Conservation (phyloP, 148 eudicot species). For the Chenopodium album region DNA sequence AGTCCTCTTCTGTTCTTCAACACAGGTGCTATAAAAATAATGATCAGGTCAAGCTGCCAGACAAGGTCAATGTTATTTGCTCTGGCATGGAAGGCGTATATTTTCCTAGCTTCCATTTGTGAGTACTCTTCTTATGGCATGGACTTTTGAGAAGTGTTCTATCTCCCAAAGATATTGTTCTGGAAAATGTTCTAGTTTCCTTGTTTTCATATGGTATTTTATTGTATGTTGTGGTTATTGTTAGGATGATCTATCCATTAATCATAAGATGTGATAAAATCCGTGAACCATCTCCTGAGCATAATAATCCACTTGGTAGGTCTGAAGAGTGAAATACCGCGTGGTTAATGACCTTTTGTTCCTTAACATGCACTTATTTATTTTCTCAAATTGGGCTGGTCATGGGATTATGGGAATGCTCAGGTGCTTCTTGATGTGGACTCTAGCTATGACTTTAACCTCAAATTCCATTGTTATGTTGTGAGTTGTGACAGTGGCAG, state of each 20-base stretch:
- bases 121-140: slow-evolving; percentile 31
- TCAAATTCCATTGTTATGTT: too few relatives aligned
- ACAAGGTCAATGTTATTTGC: slow-evolving; percentile 74
- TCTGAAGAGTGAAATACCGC: background rate
- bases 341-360: background rate
- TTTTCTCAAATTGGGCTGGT: background rate
- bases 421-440: background rate
- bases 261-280: background rate
- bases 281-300: background rate
- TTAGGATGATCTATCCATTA: background rate
- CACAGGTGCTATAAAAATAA: slow-evolving; percentile 44
- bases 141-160: background rate
- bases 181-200: background rate
- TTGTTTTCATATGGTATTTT: background rate
- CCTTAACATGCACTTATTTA: background rate
- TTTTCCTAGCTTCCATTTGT: slow-evolving; percentile 73
- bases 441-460: background rate
- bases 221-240: background rate
- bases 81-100: slow-evolving; percentile 72
- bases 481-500: background rate
- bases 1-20: slow-evolving; percentile 19
- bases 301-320: background rate
- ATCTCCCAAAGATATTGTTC: too few relatives aligned
- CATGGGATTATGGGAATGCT: background rate
- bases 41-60: slow-evolving; percentile 52